A percentile compares a stretch with the other conserved stretches of the same genome.
Conservation (phyloP, 2,329 filamentous ascomycete species). For the Macrophomina tecta region DNA sequence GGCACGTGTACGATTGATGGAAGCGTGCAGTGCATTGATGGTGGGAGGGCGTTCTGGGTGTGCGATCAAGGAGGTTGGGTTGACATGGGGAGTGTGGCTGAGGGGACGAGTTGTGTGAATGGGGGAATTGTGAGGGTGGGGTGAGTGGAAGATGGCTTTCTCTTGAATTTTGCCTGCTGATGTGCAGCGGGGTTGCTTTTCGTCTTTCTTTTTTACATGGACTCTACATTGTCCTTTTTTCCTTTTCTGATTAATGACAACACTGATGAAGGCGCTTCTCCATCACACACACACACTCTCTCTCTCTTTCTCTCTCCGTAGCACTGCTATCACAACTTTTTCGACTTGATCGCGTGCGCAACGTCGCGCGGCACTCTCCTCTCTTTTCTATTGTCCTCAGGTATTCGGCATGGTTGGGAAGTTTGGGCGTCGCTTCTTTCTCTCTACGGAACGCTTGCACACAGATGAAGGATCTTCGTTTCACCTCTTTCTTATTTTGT, state of each 20-base stretch:
- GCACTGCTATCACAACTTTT: not conserved
- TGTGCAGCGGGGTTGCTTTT: not conserved
- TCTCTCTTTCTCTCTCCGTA: too few species aligned
- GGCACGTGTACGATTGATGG: constrained; percentile 35
- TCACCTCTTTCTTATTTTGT: not conserved
- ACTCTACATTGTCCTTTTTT: too few species aligned
- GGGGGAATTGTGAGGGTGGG: constrained; percentile 23
- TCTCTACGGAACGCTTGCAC: not conserved
- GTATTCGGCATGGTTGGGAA: not conserved
- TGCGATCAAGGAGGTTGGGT: constrained; percentile 28
- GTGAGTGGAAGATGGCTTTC: not conserved
- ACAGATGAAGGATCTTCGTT: not conserved
- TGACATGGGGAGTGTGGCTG: constrained; percentile 28
- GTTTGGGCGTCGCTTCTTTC: not conserved
- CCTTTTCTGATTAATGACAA: too few species aligned
- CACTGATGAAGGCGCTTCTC: too few species aligned
- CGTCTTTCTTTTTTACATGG: not conserved
- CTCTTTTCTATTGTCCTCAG: not conserved
- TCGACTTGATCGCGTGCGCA: not conserved
- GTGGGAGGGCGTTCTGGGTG: constrained; percentile 6
- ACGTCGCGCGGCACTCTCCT: not conserved
- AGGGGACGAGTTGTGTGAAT: constrained; percentile 22
- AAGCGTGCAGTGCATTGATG: constrained; percentile 33
- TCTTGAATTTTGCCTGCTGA: not conserved
- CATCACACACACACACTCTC: too few species aligned